phyloP scores from a whole-genome alignment of 2,329 filamentous ascomycete genomes.

The Colletotrichum sp. region DNA sequence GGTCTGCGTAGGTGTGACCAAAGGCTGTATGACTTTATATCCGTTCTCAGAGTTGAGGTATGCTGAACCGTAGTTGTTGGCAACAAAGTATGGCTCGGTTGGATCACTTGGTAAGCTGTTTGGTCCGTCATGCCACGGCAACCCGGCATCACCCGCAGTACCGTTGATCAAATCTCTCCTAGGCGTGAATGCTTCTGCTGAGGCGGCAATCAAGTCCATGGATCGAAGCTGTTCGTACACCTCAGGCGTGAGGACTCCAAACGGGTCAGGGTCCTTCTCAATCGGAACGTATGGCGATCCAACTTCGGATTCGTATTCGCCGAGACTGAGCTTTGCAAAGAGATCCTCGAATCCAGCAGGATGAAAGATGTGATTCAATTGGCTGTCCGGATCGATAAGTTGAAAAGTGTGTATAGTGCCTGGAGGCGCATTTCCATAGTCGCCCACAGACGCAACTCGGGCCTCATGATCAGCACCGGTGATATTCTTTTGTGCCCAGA shows the following conservation, averaged over 20 bases:
- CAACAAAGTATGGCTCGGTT: slow-evolving; percentile 43
- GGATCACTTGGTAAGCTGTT: slow-evolving; percentile 34
- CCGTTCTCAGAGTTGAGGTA: slow-evolving; percentile 41
- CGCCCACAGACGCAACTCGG: slow-evolving; percentile 43
- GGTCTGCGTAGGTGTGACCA: slow-evolving; percentile 43
- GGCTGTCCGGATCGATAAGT: slow-evolving; percentile 49
- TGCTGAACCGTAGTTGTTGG: slow-evolving; percentile 49
- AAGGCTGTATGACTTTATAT: slow-evolving; percentile 48
- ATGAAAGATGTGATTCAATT: slow-evolving; percentile 47
- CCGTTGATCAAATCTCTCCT: slow-evolving; percentile 45
- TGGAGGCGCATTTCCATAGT: slow-evolving; percentile 47
- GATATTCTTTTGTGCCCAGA: slow-evolving; percentile 34
- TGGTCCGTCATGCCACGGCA: slow-evolving; percentile 40
- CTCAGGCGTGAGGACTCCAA: slow-evolving; percentile 8
- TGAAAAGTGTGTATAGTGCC: slow-evolving; percentile 54
- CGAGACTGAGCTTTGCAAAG: slow-evolving; percentile 35
- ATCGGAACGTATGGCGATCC: slow-evolving; percentile 9
- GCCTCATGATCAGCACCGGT: slow-evolving; percentile 33
- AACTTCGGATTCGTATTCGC: slow-evolving; percentile 21
- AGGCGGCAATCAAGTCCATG: neutral
- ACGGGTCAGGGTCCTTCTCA: neutral
- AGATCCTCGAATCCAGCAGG: slow-evolving; percentile 52
- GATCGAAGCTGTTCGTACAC: slow-evolving; percentile 33
- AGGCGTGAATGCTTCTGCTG: slow-evolving; percentile 38
- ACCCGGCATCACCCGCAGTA: slow-evolving; percentile 31